Percentiles rank a stretch among this genome's conserved stretches.
Evolutionary conservation across 495 filamentous ascomycete species (phyloP).

Genomic region (Parathielavia hyrcaniae): DNA sequence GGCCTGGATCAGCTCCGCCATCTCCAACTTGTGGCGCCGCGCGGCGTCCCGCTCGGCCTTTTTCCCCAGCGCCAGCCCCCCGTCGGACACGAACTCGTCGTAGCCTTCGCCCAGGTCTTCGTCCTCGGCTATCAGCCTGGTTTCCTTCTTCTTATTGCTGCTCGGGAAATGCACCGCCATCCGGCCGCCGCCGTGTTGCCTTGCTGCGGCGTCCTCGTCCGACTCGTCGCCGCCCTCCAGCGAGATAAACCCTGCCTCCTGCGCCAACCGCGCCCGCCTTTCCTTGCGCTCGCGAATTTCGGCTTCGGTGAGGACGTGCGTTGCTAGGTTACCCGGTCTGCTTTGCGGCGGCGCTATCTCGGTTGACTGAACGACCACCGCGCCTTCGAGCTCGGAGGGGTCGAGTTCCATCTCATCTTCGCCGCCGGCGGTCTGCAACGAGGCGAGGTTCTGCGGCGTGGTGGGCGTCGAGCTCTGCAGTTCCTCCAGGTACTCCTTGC

Average conservation of each 20-base stretch:
- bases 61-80: conserved; percentile 66
- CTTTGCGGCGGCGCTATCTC: conserved; percentile 14
- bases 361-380: conserved; percentile 54
- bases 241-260: conserved; percentile 73
- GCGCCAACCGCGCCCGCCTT: conserved; percentile 68
- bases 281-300: conserved; percentile 92
- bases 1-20: conserved; percentile 76
- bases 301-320: conserved; percentile 65
- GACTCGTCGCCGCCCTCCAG: conserved; percentile 54
- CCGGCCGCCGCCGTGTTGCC: conserved; percentile 3
- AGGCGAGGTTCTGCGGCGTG: conserved; percentile 55
- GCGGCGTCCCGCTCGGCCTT: conserved; percentile 74
- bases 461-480: conserved; percentile 75
- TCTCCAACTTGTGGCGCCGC: conserved; percentile 60
- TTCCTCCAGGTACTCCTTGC: conserved; percentile 76
- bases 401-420: conserved; percentile 44
- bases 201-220: conserved; percentile 27
- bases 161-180: conserved; percentile 37
- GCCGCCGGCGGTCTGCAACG: conserved; percentile 25
- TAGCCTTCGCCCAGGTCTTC: conserved; percentile 95
- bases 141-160: conserved; percentile 51
- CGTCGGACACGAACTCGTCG: conserved; percentile 86
- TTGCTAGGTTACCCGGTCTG: neutral
- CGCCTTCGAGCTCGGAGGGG: conserved; percentile 50
- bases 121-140: conserved; percentile 75